phyloP scores from a whole-genome alignment of 1,139 yeast genomes.

The Candida glucosophila region DNA sequence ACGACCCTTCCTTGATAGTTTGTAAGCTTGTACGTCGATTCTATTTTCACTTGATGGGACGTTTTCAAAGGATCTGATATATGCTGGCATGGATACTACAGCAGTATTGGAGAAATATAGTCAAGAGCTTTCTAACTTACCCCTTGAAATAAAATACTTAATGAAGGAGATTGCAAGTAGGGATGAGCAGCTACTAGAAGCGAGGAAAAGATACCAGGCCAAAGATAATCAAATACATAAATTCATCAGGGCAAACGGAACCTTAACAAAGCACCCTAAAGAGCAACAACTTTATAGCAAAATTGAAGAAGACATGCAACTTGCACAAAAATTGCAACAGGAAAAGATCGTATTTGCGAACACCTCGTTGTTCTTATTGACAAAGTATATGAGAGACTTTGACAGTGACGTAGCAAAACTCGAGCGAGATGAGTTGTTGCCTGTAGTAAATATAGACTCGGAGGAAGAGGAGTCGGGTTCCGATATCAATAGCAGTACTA shows the following conservation, averaged over 20 bases:
- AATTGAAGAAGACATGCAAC: conserved; percentile 61
- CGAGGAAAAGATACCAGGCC: conserved; percentile 57
- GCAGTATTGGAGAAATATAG: conserved; percentile 42
- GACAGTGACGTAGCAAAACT: conserved; percentile 70
- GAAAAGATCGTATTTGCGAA: conserved; percentile 77
- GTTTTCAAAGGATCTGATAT: too few species aligned
- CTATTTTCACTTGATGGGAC: too few species aligned
- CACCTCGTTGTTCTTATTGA: conserved; percentile 68
- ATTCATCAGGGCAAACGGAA: conserved; percentile 76
- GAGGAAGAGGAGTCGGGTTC: conserved; percentile 10
- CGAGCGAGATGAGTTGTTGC: conserved; percentile 73
- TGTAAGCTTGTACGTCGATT: too few species aligned
- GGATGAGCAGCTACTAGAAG: conserved; percentile 61
- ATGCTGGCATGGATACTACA: conserved; percentile 35
- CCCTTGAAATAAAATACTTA: conserved; percentile 79
- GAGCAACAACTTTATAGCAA: conserved; percentile 62
- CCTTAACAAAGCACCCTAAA: conserved; percentile 73
- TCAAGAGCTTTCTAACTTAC: conserved; percentile 65
- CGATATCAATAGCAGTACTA: conserved; percentile 17
- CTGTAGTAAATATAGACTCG: conserved; percentile 34
- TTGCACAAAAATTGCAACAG: conserved; percentile 55
- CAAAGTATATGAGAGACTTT: conserved; percentile 65
- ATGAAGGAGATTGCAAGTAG: conserved; percentile 70
- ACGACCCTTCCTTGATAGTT: too few species aligned
- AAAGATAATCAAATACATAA: conserved; percentile 77